Evolutionary conservation across 2,329 filamentous ascomycete species (phyloP), one percentile per base, ranked within the genome.

Genomic region (Tolypocladium cylindrosporum): DNA sequence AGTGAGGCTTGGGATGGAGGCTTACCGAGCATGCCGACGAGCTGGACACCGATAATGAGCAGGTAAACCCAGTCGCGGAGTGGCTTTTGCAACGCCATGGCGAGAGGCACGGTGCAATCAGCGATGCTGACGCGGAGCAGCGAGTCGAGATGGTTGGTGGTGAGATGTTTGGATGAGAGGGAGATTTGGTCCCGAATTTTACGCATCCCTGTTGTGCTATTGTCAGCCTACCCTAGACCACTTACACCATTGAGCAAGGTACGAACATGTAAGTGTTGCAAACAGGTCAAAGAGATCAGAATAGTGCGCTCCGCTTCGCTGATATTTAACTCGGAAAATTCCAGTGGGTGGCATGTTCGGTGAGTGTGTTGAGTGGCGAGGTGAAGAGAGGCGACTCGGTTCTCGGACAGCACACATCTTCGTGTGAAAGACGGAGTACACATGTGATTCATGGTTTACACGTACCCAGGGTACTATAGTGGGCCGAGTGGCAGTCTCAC

Each of bases 11-110:
- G 14, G 19, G 19, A 40, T n/a, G 37, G 31, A 40, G n/a, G 60
- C 64, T 50, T 64, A 74, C 72, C 61, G n/a, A 74, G 60, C 69
- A 74, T 74, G 63, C 71, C 71, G 9, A 68, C 56, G 41, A 73
- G 65, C 59, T 74, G 72, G 6, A 67, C 61, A 24, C 59, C 59
- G 36, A 74, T 67, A 54, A 73, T 64, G 64, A 60, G 59, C 9
- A 75, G 64, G 43, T 75, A 76, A 50, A 70, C 54, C 66, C 65
- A 70, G 55, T 76, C 71, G 55, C 69, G 71, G 43, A 61, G 36
- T 19, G 59, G 59, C 58, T 68, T 69, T 50, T 64, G 61, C 2
- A 55, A 34, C 14, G 65, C 59, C 67, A 69, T 69, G 34, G 4
- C 57, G 40, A 41, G 10, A 36, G 1, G 31, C 19, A 24, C 11